A percentile compares a stretch with the other conserved stretches of the same genome.
phyloP scores from a whole-genome alignment of 345 rosid genomes.

The Acer negundo region DNA sequence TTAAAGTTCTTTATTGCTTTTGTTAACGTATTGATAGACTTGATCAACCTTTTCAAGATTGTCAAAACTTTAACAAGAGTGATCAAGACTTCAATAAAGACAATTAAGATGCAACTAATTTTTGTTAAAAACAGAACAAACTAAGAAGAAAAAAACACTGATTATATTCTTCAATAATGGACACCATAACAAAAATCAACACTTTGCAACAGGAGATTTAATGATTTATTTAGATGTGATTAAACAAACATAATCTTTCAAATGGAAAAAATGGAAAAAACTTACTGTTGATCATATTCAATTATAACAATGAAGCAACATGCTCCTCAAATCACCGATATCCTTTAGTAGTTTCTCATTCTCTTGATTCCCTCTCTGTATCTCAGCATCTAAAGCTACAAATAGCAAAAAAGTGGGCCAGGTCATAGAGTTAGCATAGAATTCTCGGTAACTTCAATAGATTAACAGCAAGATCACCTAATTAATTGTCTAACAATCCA shows the following conservation, averaged over 20 bases:
- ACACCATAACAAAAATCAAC: background rate
- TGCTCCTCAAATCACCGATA: conserved; percentile 36
- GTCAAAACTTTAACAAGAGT: background rate
- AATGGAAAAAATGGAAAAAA: background rate
- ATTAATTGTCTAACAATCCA: background rate
- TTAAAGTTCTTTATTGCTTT: background rate
- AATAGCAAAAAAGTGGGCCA: background rate
- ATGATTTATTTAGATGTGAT: background rate
- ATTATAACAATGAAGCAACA: conserved; percentile 14
- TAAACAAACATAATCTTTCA: background rate
- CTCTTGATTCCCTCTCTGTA: conserved; percentile 31
- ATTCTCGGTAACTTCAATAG: background rate
- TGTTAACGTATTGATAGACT: background rate
- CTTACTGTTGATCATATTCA: conserved; percentile 17
- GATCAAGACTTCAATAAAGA: background rate
- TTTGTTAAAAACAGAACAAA: background rate
- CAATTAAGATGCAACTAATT: too few relatives aligned
- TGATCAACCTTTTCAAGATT: background rate
- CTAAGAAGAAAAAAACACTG: background rate
- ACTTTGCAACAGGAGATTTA: background rate
- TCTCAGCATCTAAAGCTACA: conserved; percentile 44
- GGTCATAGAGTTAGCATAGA: background rate
- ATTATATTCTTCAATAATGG: background rate
- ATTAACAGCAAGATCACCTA: background rate
- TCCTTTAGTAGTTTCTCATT: conserved; percentile 40